Conservation (phyloP, 208 protist genomes). For the Leishmania tarentolae region DNA sequence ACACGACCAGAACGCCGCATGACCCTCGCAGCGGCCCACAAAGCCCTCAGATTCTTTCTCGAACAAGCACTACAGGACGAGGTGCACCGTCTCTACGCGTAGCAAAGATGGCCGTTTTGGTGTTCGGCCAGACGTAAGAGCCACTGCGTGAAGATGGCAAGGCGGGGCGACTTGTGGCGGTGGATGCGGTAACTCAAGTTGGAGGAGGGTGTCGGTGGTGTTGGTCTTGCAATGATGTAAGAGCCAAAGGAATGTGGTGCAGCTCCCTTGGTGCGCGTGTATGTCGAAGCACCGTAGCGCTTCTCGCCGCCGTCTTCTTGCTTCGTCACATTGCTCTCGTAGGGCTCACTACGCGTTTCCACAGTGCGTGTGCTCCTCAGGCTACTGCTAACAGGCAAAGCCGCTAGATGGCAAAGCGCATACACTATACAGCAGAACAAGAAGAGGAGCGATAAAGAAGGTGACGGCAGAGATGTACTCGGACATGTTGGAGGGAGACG, state of each 20-base stretch:
- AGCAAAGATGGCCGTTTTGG: neutral
- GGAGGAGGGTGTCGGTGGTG: neutral
- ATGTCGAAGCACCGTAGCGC: neutral
- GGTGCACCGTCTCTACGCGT: slow-evolving; percentile 7
- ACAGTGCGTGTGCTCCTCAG: too few species aligned
- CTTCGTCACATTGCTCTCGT: neutral
- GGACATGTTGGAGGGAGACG: neutral
- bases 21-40: slow-evolving; percentile 19
- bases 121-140: neutral
- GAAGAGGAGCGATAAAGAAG: neutral
- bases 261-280: neutral
- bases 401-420: neutral
- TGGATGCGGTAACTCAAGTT: neutral
- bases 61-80: slow-evolving; percentile 21
- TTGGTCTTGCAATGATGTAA: neutral
- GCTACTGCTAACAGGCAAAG: neutral
- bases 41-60: slow-evolving; percentile 18
- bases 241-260: neutral
- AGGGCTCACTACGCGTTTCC: neutral
- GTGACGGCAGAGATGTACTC: neutral
- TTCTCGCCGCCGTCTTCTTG: neutral
- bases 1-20: slow-evolving; percentile 22
- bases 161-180: neutral
- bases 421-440: neutral
- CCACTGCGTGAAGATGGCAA: neutral